Conservation (phyloP, 2,329 filamentous ascomycete genomes). For the Trichoderma sp. region DNA sequence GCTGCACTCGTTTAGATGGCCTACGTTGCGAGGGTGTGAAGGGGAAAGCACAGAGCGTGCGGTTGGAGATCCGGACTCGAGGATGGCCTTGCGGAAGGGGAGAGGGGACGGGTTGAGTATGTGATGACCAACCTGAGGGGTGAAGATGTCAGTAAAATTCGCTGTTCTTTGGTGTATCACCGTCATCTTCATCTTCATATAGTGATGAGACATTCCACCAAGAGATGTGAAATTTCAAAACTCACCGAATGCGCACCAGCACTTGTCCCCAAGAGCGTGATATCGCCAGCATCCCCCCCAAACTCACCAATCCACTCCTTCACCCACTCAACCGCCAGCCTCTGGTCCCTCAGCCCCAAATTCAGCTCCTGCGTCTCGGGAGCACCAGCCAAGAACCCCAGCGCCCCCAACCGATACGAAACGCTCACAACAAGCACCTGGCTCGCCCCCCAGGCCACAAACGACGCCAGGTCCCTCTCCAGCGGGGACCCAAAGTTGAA, state of each 20-base stretch:
- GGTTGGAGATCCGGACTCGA: constrained; percentile 56
- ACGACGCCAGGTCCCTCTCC: constrained; percentile 58
- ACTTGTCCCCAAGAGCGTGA: constrained; percentile 61
- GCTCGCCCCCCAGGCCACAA: constrained; percentile 53
- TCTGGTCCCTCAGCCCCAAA: constrained; percentile 62
- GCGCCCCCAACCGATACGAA: constrained; percentile 62
- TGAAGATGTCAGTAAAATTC: not conserved
- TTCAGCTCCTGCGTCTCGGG: constrained; percentile 58
- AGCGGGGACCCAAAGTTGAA: constrained; percentile 55
- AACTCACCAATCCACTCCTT: constrained; percentile 57
- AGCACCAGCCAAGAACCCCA: constrained; percentile 64
- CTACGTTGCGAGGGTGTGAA: constrained; percentile 54
- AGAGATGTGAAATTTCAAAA: constrained; percentile 6
- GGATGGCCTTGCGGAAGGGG: constrained; percentile 52
- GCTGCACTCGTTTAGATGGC: constrained; percentile 44
- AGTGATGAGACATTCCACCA: not conserved
- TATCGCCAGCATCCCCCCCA: constrained; percentile 55
- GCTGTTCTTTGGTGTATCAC: too few relatives aligned
- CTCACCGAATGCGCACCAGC: constrained; percentile 61
- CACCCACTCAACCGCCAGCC: constrained; percentile 58
- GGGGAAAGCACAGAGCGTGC: constrained; percentile 52
- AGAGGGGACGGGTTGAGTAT: constrained; percentile 50
- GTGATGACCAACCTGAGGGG: constrained; percentile 61
- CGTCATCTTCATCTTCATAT: not conserved
- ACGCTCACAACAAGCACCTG: constrained; percentile 58